Evolutionary conservation across 1,284 basidiomycete species (phyloP), one percentile per base, ranked within the genome.

Genomic region (Melanopsichium pennsylvanicum): DNA sequence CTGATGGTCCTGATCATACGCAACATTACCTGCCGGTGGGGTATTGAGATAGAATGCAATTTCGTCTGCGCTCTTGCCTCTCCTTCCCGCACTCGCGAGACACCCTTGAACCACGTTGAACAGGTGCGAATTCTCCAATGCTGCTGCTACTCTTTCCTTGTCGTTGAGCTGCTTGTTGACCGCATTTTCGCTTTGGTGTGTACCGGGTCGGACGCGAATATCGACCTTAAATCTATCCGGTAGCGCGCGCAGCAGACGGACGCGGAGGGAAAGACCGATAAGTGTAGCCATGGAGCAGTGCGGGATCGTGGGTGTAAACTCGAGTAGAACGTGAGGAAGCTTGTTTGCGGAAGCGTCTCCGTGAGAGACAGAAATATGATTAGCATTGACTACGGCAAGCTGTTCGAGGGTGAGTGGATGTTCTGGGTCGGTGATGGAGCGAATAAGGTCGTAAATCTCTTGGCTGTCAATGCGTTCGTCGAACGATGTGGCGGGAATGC

Each of bases 81-180:
- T 73, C 50, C 80, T 68, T 6, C 83, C 83, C 0, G 86, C 85
- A 8, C 85, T 85, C 8, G 83, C 83, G 31, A 97, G 85, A 80
- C 92, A 94, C 42, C 90, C 89, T 80, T 97, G 93, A 3, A 98
- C 88, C 0, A 94, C 92, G 51, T 90, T 89, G 4, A 97, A 82
- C 5, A 98, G 85, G 35, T 91, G 87, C 10, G 87, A 86, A 82
- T 98, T 98, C 82, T 98, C 95, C 31, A 98, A 85, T 0, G 95
- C 96, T 9, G 96, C 96, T 21, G 94, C 94, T 0, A 98, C 96
- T 41, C 95, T 86, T 83, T 99, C 95, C 83, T 99, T 98, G 83
- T 99, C 95, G 79, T 98, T 97, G 39, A 99, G 85, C 80, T 98
- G 95, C 82, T 97, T 98, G 84, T 98, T 99, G 27, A 97, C 94